Percentiles rank a stretch among this genome's conserved stretches.
Evolutionary conservation across 495 filamentous ascomycete genomes (phyloP).

Genomic region (Friedmanniomyces endolithicus): DNA sequence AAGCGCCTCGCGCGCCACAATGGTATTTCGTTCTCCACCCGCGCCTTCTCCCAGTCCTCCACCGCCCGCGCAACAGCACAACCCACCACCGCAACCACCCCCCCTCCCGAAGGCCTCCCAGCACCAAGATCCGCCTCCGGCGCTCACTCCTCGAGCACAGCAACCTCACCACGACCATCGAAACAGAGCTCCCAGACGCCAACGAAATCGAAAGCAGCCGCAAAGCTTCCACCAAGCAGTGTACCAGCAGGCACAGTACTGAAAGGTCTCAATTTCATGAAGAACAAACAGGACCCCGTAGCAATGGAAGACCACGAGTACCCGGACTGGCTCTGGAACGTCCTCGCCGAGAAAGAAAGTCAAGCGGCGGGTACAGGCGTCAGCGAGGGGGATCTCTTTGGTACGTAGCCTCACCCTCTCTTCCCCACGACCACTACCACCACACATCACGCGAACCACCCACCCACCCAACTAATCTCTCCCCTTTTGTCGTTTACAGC

Average conservation of each 20-base stretch:
- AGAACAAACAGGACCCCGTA: slow-evolving; percentile 56
- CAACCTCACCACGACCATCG: slow-evolving; percentile 34
- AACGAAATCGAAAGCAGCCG: slow-evolving; percentile 12
- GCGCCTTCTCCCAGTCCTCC: slow-evolving; percentile 2
- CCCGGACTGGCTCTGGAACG: slow-evolving; percentile 79
- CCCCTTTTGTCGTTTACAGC: too few species aligned
- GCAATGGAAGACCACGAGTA: slow-evolving; percentile 77
- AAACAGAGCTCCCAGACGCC: slow-evolving; percentile 9
- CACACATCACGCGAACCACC: not conserved
- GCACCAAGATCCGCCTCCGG: slow-evolving; percentile 36
- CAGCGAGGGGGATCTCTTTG: slow-evolving; percentile 51
- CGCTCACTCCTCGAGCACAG: slow-evolving; percentile 41
- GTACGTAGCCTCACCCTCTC: slow-evolving; percentile 40
- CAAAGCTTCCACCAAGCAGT: slow-evolving; percentile 30
- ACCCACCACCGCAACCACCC: slow-evolving; percentile 11
- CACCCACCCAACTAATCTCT: too few species aligned
- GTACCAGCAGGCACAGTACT: slow-evolving; percentile 60
- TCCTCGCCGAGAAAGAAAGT: slow-evolving; percentile 42
- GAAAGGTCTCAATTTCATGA: slow-evolving; percentile 77
- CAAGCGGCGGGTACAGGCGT: slow-evolving; percentile 29
- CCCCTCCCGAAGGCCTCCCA: slow-evolving; percentile 18
- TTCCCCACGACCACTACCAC: not conserved
- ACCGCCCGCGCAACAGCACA: slow-evolving; percentile 1
- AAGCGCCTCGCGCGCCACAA: slow-evolving; percentile 5
- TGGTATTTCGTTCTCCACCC: slow-evolving; percentile 31